These are phyloP conservation scores for Phytophthora brassicae DNA, from an alignment of 352 stramenopile species.

Conservation along the genomic window DNA sequence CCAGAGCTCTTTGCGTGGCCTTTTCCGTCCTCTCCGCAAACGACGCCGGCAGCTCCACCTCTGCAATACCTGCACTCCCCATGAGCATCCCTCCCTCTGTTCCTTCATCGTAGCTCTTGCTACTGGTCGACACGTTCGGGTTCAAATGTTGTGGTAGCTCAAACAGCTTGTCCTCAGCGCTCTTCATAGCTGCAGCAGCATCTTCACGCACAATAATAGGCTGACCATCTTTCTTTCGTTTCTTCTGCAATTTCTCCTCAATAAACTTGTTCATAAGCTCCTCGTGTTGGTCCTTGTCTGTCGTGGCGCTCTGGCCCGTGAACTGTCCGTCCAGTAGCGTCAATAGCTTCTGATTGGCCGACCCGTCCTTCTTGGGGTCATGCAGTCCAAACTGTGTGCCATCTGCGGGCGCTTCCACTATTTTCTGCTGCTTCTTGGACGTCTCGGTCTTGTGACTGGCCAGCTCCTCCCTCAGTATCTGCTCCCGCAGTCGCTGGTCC, in stretches of 20 bases:
- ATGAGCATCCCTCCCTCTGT: constrained; percentile 69
- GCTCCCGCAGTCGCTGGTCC: constrained; percentile 62
- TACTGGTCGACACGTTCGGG: constrained; percentile 38
- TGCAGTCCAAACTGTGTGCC: constrained; percentile 60
- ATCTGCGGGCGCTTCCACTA: neutral
- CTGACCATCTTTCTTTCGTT: constrained; percentile 13
- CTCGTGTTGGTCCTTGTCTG: constrained; percentile 71
- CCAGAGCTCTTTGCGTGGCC: constrained; percentile 54
- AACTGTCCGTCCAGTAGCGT: constrained; percentile 81
- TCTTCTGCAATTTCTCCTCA: constrained; percentile 69
- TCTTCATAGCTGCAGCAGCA: constrained; percentile 21
- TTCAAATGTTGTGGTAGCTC: constrained; percentile 62
- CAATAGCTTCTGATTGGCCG: constrained; percentile 68
- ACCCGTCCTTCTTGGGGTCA: constrained; percentile 74
- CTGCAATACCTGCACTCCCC: constrained; percentile 77
- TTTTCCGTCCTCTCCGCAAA: constrained; percentile 56
- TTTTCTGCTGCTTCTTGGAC: constrained; percentile 17
- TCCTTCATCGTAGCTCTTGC: constrained; percentile 39
- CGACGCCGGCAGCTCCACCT: constrained; percentile 66
- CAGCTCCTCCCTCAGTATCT: constrained; percentile 43
- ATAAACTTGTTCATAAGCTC: constrained; percentile 87
- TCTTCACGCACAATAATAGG: neutral
- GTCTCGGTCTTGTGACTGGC: constrained; percentile 18
- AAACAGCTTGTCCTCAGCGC: constrained; percentile 71
- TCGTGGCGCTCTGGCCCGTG: constrained; percentile 65